Evolutionary conservation across 352 stramenopile genomes (phyloP).

Genomic region (Globisporangium recalcitrans): DNA sequence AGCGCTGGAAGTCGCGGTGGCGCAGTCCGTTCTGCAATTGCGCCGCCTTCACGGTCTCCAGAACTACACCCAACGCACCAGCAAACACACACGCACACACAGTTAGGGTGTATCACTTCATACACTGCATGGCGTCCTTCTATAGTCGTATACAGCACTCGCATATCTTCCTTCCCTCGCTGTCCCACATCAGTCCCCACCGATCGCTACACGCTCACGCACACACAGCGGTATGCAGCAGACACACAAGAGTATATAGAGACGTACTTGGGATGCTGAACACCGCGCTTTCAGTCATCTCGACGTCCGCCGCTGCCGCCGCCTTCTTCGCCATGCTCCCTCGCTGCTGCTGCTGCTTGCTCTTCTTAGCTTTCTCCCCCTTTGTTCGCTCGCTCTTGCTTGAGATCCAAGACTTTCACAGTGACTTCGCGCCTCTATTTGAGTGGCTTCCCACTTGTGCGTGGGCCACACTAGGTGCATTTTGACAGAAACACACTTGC

Average conservation of each 20-base stretch:
- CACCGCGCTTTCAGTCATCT: conserved; percentile 21
- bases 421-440: conserved; percentile 8
- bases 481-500: too few relatives aligned
- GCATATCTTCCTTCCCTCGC: neutral
- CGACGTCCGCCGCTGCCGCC: conserved; percentile 19
- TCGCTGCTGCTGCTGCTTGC: neutral
- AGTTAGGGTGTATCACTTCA: neutral
- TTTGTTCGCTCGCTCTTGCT: neutral
- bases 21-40: conserved; percentile 88
- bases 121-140: neutral
- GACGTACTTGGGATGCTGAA: conserved; percentile 45
- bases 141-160: neutral
- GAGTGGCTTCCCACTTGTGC: neutral
- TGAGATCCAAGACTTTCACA: conserved; percentile 4
- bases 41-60: conserved; percentile 86
- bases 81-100: neutral
- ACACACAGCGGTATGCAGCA: neutral
- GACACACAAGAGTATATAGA: neutral
- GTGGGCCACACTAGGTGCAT: neutral
- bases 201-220: neutral
- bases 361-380: conserved; percentile 3
- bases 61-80: conserved; percentile 26
- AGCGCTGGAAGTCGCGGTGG: conserved; percentile 89
- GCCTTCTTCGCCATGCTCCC: conserved; percentile 24
- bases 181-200: neutral